Base-by-base conservation (phyloP, 2,329 filamentous ascomycete species). In the Cercospora sojina region DNA sequence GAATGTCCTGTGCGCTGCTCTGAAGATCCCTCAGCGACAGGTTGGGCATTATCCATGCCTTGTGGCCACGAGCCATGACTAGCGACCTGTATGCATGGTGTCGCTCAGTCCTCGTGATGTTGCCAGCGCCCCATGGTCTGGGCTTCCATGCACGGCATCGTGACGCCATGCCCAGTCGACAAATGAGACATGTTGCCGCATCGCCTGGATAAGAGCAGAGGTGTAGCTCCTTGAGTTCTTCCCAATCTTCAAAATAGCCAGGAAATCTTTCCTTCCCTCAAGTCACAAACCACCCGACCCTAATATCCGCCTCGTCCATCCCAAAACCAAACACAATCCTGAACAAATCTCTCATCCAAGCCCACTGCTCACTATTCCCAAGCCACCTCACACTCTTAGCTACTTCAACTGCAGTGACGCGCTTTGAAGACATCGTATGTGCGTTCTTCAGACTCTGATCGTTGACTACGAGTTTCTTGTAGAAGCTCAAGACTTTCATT, bases 311-410 rank as follows among this genome's bases (percentile, higher is more conserved):
- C 73, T 97, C 93, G 64, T 97, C 92, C 16, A 92, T 80, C 57
- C 90, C 87, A 74, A 94, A 94, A 3, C 92, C 91, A 77, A 96
- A 96, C 2, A 97, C 92, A 47, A 94, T 84, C 62, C 87, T 86
- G 80, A 91, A 97, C 13, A 97, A 82, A 73, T 97, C 93, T 59
- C 88, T 84, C 69, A 97, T 81, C 84, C 94, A 97, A 8, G 83
- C 83, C 78, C 95, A 95, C 73, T 93, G 88, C 64, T 87, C 85
- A 29, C 87, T 88, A 64, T 87, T 83, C 61, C 86, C 86, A 86
- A 97, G 91, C 83, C 89, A 90, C 61, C 86, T 83, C 6, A 97
- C 90, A 59, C 91, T 91, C 77, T 89, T 90, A 38, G 91, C 91
- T 69, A 96, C 87, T 72, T 97, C 93, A n/a, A 83, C 80, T 0